Conservation (phyloP, 768 basidiomycete species). For the Strobilomyces echinocephalus region DNA sequence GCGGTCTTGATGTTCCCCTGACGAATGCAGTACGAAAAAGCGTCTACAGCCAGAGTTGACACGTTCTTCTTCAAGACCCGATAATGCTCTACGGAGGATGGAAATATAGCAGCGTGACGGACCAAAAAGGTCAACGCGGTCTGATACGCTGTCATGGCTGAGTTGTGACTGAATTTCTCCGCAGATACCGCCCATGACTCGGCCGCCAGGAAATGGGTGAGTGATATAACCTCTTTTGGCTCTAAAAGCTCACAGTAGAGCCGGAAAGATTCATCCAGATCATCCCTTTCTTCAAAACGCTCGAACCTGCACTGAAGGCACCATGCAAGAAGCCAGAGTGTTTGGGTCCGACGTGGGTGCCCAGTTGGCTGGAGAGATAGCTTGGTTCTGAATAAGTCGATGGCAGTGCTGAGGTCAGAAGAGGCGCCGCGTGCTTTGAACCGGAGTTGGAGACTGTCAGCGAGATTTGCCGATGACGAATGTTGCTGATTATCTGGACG, state of each 20-base stretch:
- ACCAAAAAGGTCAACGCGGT: not conserved
- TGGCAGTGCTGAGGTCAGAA: not conserved
- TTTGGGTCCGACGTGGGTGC: not conserved
- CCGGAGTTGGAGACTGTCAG: not conserved
- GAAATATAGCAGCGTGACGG: not conserved
- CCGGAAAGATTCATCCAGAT: not conserved
- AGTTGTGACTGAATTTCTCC: not conserved
- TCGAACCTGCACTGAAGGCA: not conserved
- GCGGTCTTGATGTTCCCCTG: not conserved
- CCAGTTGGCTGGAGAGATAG: not conserved
- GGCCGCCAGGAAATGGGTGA: not conserved
- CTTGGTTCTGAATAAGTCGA: not conserved
- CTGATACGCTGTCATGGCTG: not conserved
- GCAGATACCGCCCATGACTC: not conserved
- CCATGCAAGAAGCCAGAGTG: not conserved
- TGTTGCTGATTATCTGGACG: not conserved
- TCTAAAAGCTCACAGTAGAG: not conserved
- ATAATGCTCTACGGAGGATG: not conserved
- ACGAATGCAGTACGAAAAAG: not conserved
- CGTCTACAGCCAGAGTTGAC: not conserved
- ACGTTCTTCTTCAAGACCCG: not conserved
- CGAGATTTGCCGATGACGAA: not conserved
- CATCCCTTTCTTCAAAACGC: not conserved
- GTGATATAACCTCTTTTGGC: not conserved
- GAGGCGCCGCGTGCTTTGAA: not conserved